Evolutionary conservation across 768 basidiomycete genomes (phyloP), one percentile per base, ranked within the genome.

Genomic region (Kondoa malvinella): DNA sequence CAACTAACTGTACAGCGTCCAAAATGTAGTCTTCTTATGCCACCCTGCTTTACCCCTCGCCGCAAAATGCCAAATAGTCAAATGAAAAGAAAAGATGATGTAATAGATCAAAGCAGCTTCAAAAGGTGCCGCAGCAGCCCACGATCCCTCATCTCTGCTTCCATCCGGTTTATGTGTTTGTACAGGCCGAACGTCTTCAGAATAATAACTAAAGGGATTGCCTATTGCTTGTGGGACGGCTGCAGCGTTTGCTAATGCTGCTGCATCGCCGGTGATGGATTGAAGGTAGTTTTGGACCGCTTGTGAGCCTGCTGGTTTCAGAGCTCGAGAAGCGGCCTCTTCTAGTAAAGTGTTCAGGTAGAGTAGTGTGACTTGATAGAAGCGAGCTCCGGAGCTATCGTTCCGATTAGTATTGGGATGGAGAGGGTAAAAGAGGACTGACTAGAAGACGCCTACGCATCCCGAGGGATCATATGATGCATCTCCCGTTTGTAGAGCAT

Each of bases 121-220:
- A 64, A 76, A 76, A 12, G 76, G 76, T 2, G 77, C 77, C 1
- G 75, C 72, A 15, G 72, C 75, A 0, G 74, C 70, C 77, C 77
- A 77, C 16, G 73, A 73, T 4, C 63, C 56, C 34, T 73, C 67
- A 4, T 64, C 61, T 29, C 65, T 25, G n/a, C 25, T 61, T 32
- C 25, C 26, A 33, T 30, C 29, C 8, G 29, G 63, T 12, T 30
- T 14, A 14, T 34, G 33, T 27, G 29, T 25, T n/a, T 33, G 60
- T 2, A 75, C 72, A 0, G 74, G 71, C 17, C 76, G 67, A 1
- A 75, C 60, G 61, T 78, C 77, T 25, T 71, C 68, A 56, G 71
- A 61, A 17, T 69, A 73, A 32, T 72, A 74, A 1, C 75, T 73
- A 65, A 78, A 76, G 1, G 73, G 75, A 2, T 73, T 70, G 4